Percentiles rank a stretch among this genome's conserved stretches.
Evolutionary conservation across 345 rosid genomes (phyloP).

Genomic region (Nasturtium officinale): DNA sequence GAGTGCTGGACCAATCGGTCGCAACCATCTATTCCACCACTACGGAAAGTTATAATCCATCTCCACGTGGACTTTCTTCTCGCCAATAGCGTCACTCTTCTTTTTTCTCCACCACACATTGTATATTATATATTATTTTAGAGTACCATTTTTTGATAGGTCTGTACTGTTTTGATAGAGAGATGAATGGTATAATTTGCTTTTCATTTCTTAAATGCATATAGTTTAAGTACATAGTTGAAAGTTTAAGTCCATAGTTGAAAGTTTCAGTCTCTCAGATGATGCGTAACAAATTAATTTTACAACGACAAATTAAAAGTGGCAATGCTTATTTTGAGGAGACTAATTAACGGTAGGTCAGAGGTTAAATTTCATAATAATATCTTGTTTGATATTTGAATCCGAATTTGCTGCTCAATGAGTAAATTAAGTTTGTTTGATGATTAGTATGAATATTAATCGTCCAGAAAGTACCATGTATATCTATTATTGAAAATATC

Average conservation of each 20-base stretch:
- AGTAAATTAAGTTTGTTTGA: neutral
- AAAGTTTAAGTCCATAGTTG: slow-evolving; percentile 6
- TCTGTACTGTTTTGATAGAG: neutral
- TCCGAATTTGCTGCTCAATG: neutral
- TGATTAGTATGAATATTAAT: neutral
- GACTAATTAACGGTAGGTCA: neutral
- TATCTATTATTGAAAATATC: neutral
- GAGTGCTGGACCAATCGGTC: slow-evolving; percentile 39
- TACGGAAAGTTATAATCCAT: slow-evolving; percentile 14
- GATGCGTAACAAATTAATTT: neutral
- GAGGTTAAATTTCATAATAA: neutral
- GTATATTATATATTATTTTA: neutral
- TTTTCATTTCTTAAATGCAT: neutral
- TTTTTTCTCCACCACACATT: slow-evolving; percentile 24
- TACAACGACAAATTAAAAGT: neutral
- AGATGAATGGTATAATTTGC: neutral
- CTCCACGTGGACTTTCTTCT: slow-evolving; percentile 25
- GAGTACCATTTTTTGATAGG: slow-evolving; percentile 21
- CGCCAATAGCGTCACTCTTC: slow-evolving; percentile 36
- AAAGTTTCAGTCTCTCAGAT: slow-evolving; percentile 10
- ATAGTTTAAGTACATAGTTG: neutral
- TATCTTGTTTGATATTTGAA: neutral
- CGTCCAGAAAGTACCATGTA: neutral
- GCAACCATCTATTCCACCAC: slow-evolving; percentile 41
- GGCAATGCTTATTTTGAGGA: slow-evolving; percentile 3